Evolutionary conservation across 1,139 yeast species (phyloP), one percentile per base, ranked within the genome.

Genomic region (Yamadazyma siamensis): DNA sequence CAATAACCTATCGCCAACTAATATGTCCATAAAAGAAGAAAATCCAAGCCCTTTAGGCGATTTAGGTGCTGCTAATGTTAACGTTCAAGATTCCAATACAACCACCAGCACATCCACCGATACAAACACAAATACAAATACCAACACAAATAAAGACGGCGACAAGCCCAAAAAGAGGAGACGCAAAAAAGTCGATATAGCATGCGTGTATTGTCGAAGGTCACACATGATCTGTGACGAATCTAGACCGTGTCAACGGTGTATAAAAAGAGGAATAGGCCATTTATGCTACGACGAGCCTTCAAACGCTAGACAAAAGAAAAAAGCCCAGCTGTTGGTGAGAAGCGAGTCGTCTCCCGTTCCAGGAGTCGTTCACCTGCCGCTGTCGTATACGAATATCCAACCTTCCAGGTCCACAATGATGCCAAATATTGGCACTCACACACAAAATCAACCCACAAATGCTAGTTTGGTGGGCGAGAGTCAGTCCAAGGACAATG

Each of bases 161-260:
- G n/a, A 18, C 7, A 18, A 18, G 10, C 20, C 20, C 13, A 19
- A 36, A 23, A 54, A 52, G 38, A 61, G 59, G 39, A 52, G 72
- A 32, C 73, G 75, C 54, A 76, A 75, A 56, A 79, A 75, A 49
- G 80, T 75, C 18, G 75, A 65, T 18, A 64, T 72, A 36, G 96
- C 97, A 0, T 89, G 97, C 61, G 85, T 89, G 3, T 89, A 86
- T 52, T 89, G 97, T 51, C 73, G 96, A 28, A 65, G 97, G 28
- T 86, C 96, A 1, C 97, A 89, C 54, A 87, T 89, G 94, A 85
- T 88, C 19, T 89, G 97, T 59, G 96, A 88, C 52, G 82, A 78
- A 25, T 65, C 77, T 10, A 65, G 96, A 36, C 97, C 97, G 2
- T 89, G 97, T 53, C 75, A 80, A 32, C 64, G 96, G 31, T 89